Base-by-base conservation (phyloP, 1,284 basidiomycete species). In the Thelephora terrestris region DNA sequence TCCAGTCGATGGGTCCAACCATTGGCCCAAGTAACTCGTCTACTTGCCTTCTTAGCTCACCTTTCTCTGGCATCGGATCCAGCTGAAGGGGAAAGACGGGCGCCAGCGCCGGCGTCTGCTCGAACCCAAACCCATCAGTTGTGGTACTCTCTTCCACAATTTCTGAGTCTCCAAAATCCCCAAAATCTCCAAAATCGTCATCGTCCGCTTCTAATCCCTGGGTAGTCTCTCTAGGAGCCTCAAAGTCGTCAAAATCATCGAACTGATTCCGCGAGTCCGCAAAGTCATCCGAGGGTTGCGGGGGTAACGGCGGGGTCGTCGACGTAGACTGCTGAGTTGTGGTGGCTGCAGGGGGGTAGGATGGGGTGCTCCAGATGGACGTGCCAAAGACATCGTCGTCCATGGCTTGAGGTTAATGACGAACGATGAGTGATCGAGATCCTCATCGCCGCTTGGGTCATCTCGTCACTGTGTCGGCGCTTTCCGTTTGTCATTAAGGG, bases 161-260 rank as follows among this genome's bases (percentile, higher is more conserved):
- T 6, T 73, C 73, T 14, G 71, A 78, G 53, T 89, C 89, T 48
- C 78, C 87, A 63, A 90, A 90, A 57, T 89, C 87, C 16, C 85
- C 90, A 70, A 93, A 93, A 59, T 92, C 88, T 45, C 81, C 87
- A 63, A 85, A 88, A 51, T 86, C 85, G 58, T 86, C 85, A 40
- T 80, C 81, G 7, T 68, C 74, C 7, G 58, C 68, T 9, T 66
- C 67, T 36, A 64, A 64, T 23, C 68, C 64, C 5, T 55, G 52
- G 12, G 66, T 61, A 2, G 63, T 63, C 55, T 73, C 70, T 27
- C 69, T 63, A 39, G 80, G 75, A 9, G 78, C 73, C 51, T 76
- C 77, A 60, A 86, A 86, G 52, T 83, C 81, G 52, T 85, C 82
- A 53, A 79, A 75, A 51, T 77, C 79, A 48, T 78, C 78, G 58